phyloP scores from a whole-genome alignment of 371 early-diverging fungal species.

The Actinomortierella wolfii region DNA sequence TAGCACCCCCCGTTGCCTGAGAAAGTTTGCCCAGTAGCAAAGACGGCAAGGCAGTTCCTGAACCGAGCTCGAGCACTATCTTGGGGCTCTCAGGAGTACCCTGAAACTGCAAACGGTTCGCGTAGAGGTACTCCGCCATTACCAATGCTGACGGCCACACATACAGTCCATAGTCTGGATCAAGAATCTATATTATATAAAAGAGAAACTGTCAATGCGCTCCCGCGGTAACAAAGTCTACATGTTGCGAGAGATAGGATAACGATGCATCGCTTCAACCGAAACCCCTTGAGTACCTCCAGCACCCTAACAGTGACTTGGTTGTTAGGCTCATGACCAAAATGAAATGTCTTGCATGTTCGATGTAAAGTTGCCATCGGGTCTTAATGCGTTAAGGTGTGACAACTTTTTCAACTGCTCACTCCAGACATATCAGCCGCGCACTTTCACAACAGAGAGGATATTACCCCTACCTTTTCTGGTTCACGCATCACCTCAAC shows the following conservation, averaged over 20 bases:
- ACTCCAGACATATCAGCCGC: slow-evolving; percentile 1
- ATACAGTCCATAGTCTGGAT: slow-evolving; percentile 60
- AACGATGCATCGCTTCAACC: no score
- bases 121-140: slow-evolving; percentile 55
- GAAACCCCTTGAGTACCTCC: slow-evolving; percentile 24
- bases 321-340: slow-evolving; percentile 1
- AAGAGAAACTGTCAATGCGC: background rate
- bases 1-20: background rate
- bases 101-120: slow-evolving; percentile 13
- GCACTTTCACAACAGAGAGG: background rate
- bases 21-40: slow-evolving; percentile 49
- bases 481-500: background rate
- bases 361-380: slow-evolving; percentile 6
- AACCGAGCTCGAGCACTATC: slow-evolving; percentile 46
- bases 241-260: background rate
- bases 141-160: slow-evolving; percentile 63
- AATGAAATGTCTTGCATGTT: slow-evolving; percentile 24
- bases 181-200: slow-evolving; percentile 45
- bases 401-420: background rate
- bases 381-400: no score
- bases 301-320: slow-evolving; percentile 23
- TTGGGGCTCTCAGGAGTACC: background rate
- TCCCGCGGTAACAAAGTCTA: no score
- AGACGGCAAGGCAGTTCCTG: slow-evolving; percentile 61
- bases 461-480: background rate